Evolutionary conservation across 2,329 filamentous ascomycete species (phyloP), one percentile per base, ranked within the genome.

Genomic region (Harringtonia aguacate): DNA sequence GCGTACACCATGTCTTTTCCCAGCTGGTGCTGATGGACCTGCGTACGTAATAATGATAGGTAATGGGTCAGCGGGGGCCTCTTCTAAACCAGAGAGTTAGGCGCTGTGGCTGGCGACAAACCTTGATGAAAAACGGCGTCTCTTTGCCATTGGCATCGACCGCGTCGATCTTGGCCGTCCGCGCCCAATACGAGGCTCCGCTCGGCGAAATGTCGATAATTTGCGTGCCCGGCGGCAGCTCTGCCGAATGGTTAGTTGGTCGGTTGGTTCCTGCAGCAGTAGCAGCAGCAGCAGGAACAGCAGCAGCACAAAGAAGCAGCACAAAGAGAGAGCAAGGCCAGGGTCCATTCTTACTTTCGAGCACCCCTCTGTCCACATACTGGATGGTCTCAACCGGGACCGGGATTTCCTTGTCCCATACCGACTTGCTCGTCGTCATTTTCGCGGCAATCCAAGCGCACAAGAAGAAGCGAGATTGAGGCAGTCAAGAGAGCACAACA

Each of bases 81-180:
- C 8, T n/a, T n/a, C n/a, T n/a, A n/a, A n/a, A n/a, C n/a, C n/a
- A n/a, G n/a, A n/a, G n/a, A n/a, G n/a, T n/a, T n/a, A n/a, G n/a
- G n/a, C n/a, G n/a, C n/a, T n/a, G n/a, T n/a, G n/a, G n/a, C n/a
- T n/a, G n/a, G n/a, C n/a, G 6, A 18, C 31, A 4, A 36, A 58
- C 55, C 48, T 63, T 64, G 21, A 64, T 49, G 43, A 64, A 63
- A 41, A 55, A 64, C 10, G 52, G 49, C 6, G 47, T 38, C 8
- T 49, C 29, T 0, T 50, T 46, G 5, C 55, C 55, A 39, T 58
- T 51, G 8, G 24, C 29, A 8, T 55, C 47, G 9, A 47, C 29
- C 3, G 58, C 50, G 15, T 56, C 43, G 31, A 65, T 58, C 28
- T 56, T 55, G 18, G 58, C 58, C 2, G 61, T 63, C 21, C 55